Conservation (phyloP, 352 stramenopile genomes). For the Phytophthora hybrid region DNA sequence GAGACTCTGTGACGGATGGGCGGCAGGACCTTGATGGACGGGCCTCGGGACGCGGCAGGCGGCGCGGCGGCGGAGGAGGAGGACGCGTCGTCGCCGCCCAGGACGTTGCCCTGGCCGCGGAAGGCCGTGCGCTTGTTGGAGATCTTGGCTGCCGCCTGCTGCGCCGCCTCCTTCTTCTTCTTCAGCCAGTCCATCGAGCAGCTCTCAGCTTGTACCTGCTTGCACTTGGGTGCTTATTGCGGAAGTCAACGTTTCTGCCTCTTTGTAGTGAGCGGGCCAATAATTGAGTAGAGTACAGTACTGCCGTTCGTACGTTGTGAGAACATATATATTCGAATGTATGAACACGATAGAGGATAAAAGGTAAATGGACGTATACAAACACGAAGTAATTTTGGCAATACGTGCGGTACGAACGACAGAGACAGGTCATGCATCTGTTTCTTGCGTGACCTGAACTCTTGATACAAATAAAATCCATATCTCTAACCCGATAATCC, state of each 20-base stretch:
- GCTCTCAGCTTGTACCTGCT: neutral
- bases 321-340: too few relatives aligned
- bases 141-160: slow-evolving; percentile 77
- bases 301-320: too few relatives aligned
- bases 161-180: slow-evolving; percentile 85
- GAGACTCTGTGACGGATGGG: neutral
- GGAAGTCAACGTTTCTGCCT: too few relatives aligned
- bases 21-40: slow-evolving; percentile 39
- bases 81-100: slow-evolving; percentile 44
- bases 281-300: too few relatives aligned
- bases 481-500: neutral
- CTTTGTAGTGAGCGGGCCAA: too few relatives aligned
- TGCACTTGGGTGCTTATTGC: too few relatives aligned
- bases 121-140: slow-evolving; percentile 76
- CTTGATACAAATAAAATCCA: too few relatives aligned
- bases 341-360: neutral
- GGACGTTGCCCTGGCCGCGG: slow-evolving; percentile 71
- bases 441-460: neutral
- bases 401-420: neutral
- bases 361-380: neutral
- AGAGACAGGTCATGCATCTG: neutral
- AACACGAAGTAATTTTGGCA: neutral
- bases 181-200: slow-evolving; percentile 76
- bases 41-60: slow-evolving; percentile 3
- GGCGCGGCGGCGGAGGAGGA: slow-evolving; percentile 5